Conservation (phyloP, 73 alveolate genomes). For the Halteria grandinella region DNA sequence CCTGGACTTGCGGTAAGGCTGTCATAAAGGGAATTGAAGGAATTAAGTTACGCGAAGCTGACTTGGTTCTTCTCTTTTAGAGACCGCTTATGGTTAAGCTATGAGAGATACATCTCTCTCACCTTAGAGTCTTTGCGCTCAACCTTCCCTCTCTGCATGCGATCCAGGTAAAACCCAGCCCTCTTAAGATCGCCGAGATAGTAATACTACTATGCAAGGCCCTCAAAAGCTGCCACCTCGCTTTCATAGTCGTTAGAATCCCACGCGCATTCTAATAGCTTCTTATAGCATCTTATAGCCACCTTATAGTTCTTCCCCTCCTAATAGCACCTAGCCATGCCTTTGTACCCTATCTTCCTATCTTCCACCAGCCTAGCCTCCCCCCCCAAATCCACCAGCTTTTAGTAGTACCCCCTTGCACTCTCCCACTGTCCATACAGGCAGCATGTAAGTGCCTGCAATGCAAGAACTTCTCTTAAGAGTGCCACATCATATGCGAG, state of each 20-base stretch:
- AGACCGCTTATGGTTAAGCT: constrained; percentile 4
- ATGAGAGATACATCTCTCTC: constrained; percentile 29
- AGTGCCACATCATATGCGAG: constrained; percentile 38
- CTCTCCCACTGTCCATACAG: background rate
- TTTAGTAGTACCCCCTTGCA: constrained; percentile 19
- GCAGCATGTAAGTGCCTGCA: background rate
- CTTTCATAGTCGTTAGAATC: constrained; percentile 11
- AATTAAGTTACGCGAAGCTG: constrained; percentile 13
- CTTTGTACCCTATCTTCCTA: constrained; percentile 44
- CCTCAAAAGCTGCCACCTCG: constrained; percentile 62
- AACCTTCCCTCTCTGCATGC: constrained; percentile 56
- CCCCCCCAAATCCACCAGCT: constrained; percentile 29
- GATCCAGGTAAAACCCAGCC: constrained; percentile 58
- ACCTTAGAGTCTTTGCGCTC: constrained; percentile 57
- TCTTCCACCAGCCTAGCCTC: background rate
- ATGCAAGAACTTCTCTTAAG: background rate
- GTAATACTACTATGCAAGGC: constrained; percentile 43
- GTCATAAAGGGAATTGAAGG: too few relatives aligned
- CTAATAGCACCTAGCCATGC: constrained; percentile 62
- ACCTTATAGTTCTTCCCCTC: constrained; percentile 53
- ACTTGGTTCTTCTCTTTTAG: constrained; percentile 2
- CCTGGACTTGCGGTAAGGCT: too few relatives aligned
- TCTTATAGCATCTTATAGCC: constrained; percentile 64
- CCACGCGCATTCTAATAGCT: constrained; percentile 67
- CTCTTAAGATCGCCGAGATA: constrained; percentile 67